phyloP scores from a whole-genome alignment of 2,329 filamentous ascomycete species.

The Aspergillus novofumigatus region DNA sequence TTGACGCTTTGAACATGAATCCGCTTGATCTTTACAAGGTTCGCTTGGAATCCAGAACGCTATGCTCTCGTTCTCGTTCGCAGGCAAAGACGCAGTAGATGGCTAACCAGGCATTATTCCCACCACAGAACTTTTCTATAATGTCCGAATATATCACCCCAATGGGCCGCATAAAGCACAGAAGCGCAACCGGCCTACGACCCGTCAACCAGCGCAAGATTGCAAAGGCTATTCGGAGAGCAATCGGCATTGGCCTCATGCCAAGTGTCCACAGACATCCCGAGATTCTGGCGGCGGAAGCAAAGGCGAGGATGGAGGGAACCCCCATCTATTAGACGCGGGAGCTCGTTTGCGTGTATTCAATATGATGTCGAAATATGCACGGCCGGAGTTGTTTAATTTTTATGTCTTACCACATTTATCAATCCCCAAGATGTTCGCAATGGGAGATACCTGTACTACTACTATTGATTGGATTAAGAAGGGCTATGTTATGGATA shows the following conservation, averaged over 20 bases:
- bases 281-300: slow-evolving; percentile 59
- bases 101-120: slow-evolving; percentile 5
- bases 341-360: neutral
- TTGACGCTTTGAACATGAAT: slow-evolving; percentile 75
- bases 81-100: neutral
- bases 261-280: slow-evolving; percentile 88
- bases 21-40: slow-evolving; percentile 87
- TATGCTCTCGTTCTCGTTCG: neutral
- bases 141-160: slow-evolving; percentile 83
- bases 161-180: slow-evolving; percentile 78
- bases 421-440: neutral
- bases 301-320: slow-evolving; percentile 26
- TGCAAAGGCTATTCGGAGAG: slow-evolving; percentile 84
- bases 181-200: slow-evolving; percentile 70
- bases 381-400: neutral
- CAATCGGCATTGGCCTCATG: slow-evolving; percentile 85
- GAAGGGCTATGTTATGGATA: neutral
- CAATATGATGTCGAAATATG: neutral
- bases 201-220: slow-evolving; percentile 90
- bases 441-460: neutral
- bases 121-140: slow-evolving; percentile 76
- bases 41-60: slow-evolving; percentile 19
- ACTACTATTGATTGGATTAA: neutral
- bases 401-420: neutral
- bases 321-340: slow-evolving; percentile 11